Conservation (phyloP, 768 basidiomycete genomes). For the Hydnomerulius pinastri region DNA sequence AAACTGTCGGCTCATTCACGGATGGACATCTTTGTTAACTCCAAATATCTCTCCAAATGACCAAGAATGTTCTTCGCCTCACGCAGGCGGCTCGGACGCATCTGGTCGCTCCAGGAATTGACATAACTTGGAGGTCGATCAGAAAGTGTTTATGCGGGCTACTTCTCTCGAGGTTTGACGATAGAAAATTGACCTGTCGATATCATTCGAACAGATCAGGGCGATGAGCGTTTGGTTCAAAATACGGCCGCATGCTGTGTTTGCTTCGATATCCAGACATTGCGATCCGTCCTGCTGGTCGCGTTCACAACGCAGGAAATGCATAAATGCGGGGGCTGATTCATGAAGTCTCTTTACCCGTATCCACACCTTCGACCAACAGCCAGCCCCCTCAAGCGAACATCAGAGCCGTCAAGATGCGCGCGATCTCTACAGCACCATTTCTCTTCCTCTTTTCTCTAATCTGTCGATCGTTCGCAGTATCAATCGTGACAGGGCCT, state of each 20-base stretch:
- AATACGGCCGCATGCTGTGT: neutral
- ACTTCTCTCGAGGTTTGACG: no score
- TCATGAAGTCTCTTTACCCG: neutral
- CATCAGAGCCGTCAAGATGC: conserved; percentile 23
- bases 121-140: no score
- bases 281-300: conserved; percentile 11
- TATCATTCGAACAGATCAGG: neutral
- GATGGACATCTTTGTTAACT: no score
- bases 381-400: conserved; percentile 17
- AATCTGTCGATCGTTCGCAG: conserved; percentile 13
- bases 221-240: neutral
- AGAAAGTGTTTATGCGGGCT: no score
- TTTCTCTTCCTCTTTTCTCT: conserved; percentile 15
- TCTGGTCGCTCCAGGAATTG: no score
- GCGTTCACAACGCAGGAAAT: neutral
- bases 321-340: conserved; percentile 12
- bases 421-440: conserved; percentile 9
- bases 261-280: neutral
- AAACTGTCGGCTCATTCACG: no score
- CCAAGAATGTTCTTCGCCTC: no score
- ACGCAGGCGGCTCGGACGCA: no score
- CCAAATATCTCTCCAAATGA: no score
- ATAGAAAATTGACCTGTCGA: conserved; percentile 1
- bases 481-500: conserved; percentile 16
- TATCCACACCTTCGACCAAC: neutral